Evolutionary conservation across 2,329 filamentous ascomycete species (phyloP).

Genomic region (Xylariaceae sp.): DNA sequence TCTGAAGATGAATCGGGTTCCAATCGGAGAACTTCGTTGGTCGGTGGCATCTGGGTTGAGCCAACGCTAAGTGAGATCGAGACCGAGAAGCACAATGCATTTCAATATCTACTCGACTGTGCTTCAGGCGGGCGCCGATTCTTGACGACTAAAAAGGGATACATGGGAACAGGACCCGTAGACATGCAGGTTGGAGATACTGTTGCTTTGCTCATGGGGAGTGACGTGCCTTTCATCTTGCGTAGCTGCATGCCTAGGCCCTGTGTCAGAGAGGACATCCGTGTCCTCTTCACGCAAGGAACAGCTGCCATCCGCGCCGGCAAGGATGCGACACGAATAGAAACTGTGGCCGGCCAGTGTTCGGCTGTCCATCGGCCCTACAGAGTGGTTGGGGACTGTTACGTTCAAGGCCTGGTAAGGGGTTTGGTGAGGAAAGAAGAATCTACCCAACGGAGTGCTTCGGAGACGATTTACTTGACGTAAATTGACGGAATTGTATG

Average conservation of each 20-base stretch:
- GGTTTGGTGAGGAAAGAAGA: conserved; percentile 9
- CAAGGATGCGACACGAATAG: conserved; percentile 3
- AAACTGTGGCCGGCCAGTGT: conserved; percentile 1
- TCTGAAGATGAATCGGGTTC: conserved; percentile 5
- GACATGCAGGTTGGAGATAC: conserved; percentile 12
- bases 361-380: conserved; percentile 8
- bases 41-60: conserved; percentile 17
- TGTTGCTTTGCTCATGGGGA: conserved; percentile 15
- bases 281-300: conserved; percentile 10
- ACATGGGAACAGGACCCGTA: conserved; percentile 16
- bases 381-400: conserved; percentile 17
- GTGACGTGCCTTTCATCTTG: conserved; percentile 19
- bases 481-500: no score
- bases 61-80: conserved; percentile 6
- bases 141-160: conserved; percentile 16
- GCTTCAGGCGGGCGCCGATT: conserved; percentile 18
- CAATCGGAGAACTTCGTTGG: conserved; percentile 13
- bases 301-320: conserved; percentile 10
- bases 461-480: no score
- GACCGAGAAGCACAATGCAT: conserved; percentile 14
- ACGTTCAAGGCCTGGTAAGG: conserved; percentile 17
- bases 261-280: conserved; percentile 9
- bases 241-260: conserved; percentile 2
- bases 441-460: no score
- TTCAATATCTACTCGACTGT: conserved; percentile 20